Conservation (phyloP, 305 asterid species). For the Solanum hybrid region DNA sequence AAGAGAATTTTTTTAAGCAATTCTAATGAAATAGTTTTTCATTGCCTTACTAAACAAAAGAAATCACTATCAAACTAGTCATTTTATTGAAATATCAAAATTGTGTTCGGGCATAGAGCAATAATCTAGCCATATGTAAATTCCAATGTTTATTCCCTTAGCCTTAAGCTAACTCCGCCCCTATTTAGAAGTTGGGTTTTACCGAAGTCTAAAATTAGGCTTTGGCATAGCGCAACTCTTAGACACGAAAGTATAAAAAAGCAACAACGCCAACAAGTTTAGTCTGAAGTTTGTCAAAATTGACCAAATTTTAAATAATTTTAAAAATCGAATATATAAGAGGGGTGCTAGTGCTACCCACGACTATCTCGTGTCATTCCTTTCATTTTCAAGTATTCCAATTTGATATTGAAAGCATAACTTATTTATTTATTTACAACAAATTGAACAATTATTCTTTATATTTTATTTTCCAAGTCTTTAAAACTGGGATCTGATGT, state of each 20-base stretch:
- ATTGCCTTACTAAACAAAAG: not conserved
- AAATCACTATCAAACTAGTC: not conserved
- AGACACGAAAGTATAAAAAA: not conserved
- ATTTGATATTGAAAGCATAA: not conserved
- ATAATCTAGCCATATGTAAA: not conserved
- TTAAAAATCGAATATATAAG: not conserved
- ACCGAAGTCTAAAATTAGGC: too few relatives aligned
- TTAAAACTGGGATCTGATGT: not conserved
- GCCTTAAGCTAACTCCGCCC: too few relatives aligned
- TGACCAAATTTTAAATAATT: not conserved
- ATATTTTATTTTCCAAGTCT: not conserved
- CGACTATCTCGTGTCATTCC: not conserved
- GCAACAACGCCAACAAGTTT: too few relatives aligned
- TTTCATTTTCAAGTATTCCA: not conserved
- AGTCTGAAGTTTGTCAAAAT: too few relatives aligned
- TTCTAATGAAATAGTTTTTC: not conserved
- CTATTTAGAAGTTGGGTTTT: too few relatives aligned
- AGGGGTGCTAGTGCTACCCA: not conserved
- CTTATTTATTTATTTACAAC: not conserved
- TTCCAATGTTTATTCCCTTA: too few relatives aligned
- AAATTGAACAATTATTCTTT: not conserved
- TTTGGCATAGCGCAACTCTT: not conserved
- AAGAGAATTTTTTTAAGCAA: fast-evolving
- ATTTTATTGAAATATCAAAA: not conserved
- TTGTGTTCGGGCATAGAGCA: not conserved